These are phyloP conservation scores for Pichia exigua DNA, from an alignment of 805 yeast genomes.

Conservation along the genomic window DNA sequence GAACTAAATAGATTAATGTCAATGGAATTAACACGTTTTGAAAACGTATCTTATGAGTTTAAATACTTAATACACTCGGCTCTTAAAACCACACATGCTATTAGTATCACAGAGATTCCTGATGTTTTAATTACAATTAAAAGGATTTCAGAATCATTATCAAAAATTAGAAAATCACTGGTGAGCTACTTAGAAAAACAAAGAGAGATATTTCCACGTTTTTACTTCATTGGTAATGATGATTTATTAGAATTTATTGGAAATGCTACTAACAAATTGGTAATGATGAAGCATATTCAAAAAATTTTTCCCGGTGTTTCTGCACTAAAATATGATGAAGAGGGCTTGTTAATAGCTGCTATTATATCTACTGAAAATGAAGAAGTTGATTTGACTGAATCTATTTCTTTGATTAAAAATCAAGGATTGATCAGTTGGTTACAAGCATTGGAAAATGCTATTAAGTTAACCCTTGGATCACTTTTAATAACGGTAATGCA, in stretches of 20 bases:
- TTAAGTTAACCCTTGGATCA: constrained; percentile 40
- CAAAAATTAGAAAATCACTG: constrained; percentile 54
- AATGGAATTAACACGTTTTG: constrained; percentile 59
- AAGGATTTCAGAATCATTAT: constrained; percentile 47
- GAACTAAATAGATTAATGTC: constrained; percentile 63
- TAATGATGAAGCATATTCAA: constrained; percentile 50
- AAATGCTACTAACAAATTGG: constrained; percentile 37
- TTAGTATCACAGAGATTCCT: constrained; percentile 47
- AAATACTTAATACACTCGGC: constrained; percentile 42
- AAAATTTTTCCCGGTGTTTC: constrained; percentile 68
- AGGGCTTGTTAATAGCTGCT: constrained; percentile 27
- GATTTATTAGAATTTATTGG: constrained; percentile 82
- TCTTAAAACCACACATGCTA: constrained; percentile 39
- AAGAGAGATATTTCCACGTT: constrained; percentile 68
- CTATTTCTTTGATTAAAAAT: constrained; percentile 36
- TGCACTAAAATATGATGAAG: constrained; percentile 28
- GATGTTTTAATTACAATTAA: constrained; percentile 41
- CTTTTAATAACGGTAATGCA: constrained; percentile 28
- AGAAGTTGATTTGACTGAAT: constrained; percentile 31
- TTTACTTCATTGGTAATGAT: constrained; percentile 85
- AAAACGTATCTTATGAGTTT: constrained; percentile 54
- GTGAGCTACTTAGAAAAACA: constrained; percentile 76
- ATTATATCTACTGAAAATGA: constrained; percentile 67
- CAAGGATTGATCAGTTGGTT: constrained; percentile 57
- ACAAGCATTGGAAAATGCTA: constrained; percentile 43